A percentile compares a stretch with the other conserved stretches of the same genome.
These are phyloP conservation scores for Globisporangium uncinulatum DNA, from an alignment of 352 stramenopile genomes.

Conservation along the genomic window DNA sequence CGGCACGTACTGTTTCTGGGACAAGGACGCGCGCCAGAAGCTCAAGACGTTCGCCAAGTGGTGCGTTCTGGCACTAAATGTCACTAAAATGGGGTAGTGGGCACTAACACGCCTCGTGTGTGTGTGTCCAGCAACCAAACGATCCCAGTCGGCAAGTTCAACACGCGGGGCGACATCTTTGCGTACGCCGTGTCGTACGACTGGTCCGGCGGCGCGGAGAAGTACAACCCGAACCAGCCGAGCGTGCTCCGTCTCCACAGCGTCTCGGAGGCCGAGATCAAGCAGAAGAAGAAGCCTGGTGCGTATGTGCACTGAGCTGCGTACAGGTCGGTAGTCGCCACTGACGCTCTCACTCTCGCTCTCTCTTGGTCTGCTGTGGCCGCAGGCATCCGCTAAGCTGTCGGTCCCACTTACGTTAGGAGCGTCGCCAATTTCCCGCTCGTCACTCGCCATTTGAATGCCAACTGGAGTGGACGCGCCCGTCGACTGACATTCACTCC, in stretches of 20 bases:
- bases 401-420: background rate
- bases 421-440: too few species aligned
- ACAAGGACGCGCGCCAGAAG: slow-evolving; percentile 97
- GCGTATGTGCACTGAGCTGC: slow-evolving; percentile 5
- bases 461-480: background rate
- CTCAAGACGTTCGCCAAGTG: slow-evolving; percentile 90
- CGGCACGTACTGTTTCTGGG: slow-evolving; percentile 97
- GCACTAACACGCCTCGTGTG: too few species aligned
- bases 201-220: slow-evolving; percentile 92
- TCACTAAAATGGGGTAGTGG: too few species aligned
- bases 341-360: background rate
- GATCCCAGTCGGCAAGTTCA: slow-evolving; percentile 92
- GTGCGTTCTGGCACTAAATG: slow-evolving; percentile 19
- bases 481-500: too few species aligned
- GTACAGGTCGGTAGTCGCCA: background rate
- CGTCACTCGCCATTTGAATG: background rate
- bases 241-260: slow-evolving; percentile 94
- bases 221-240: slow-evolving; percentile 79
- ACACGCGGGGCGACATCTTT: slow-evolving; percentile 91
- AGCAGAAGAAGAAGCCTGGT: slow-evolving; percentile 92
- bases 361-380: background rate
- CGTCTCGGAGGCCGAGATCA: slow-evolving; percentile 92
- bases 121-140: slow-evolving; percentile 58
- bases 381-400: slow-evolving; percentile 10
- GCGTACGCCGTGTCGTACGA: slow-evolving; percentile 97